Evolutionary conservation across 306 rosid species (phyloP), one percentile per base, ranked within the genome.

Genomic region (Gillenia trifoliata): DNA sequence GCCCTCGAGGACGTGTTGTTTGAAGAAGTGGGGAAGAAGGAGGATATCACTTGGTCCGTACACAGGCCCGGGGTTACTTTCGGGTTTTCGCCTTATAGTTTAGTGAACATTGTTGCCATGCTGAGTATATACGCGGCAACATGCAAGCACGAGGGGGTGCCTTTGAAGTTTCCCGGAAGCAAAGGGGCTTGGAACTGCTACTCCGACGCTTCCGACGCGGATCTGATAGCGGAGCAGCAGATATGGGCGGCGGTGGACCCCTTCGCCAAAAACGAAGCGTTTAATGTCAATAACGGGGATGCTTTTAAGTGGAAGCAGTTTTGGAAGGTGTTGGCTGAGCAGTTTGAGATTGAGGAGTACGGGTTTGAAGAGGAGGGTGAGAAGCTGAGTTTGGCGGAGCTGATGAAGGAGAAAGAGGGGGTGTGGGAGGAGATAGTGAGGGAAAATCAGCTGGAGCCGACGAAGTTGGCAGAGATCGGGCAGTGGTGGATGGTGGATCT

Each of bases 211-310:
- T 86, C 92, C 1, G 96, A 90, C 72, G 92, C 89, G 0, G 92
- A 87, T 86, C 70, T 90, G 84, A 78, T 90, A 5, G 96, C 90
- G 4, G 96, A 90, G 84, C 96, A 87, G 71, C 90, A 90, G 5
- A 85, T 90, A 22, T 87, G 90, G 96, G 88, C 92, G 4, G 88
- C 90, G 57, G 92, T 87, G 66, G 96, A 90, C 33, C 90, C 86
- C 0, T 60, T 87, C 57, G 89, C 90, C 4, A 74, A 75, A 69
- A 86, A 90, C 64, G 88, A 90, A 43, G 90, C 86, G 0, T 90
- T 90, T 30, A 90, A 90, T 54, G 76, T 82, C 49, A 84, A 66
- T 72, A 90, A 87, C 5, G 90, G 96, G 7, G 90, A 90, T 65
- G 86, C 86, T 3, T 90, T 80, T 57, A 88, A 61, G 75, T 87